Base-by-base conservation (phyloP, 108 stramenopile species). In the Mayamaea pseudoterrestris region DNA sequence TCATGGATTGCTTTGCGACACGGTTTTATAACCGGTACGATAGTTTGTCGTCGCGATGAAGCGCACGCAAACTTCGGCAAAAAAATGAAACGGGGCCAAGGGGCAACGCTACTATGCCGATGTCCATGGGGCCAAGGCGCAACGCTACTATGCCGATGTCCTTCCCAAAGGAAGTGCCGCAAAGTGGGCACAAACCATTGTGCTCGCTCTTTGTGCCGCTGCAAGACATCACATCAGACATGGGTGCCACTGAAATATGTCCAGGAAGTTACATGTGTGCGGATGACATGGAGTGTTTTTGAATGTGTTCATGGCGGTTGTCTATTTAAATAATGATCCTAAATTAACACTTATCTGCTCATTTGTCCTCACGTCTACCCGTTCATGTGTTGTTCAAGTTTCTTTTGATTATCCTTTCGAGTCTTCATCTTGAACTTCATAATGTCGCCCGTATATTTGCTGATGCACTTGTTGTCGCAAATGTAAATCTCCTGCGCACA, bases 401-500 rank as follows among this genome's bases (percentile, higher is more conserved):
- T 89, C 63, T 84, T 88, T 54, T 55, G 57, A 57, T 89, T 90
- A 50, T 73, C 83, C 59, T 92, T 93, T 63, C 72, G 69, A 0
- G 80, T 55, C 54, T 78, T 71, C 51, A 94, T 35, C 57, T 95
- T 97, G 70, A 95, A 97, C 60, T 94, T 81, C 76, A 78, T 73
- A 43, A 97, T 97, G 58, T 94, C 93, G 11, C 93, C 96, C 28
- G 67, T 48, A 70, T 90, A 97, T 43, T 61, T 69, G 4, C 63
- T 67, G 17, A 99, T 77, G 48, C 80, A 71, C 40, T 93, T 85
- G 50, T 95, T 56, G 60, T 98, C 94, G 62, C 94, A 95, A 30
- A 98, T 64, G 62, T 94, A 98, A 50, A 99, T 96, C 65, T 97
- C 89, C 47, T 97, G 74, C 16, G 93, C 96, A 23, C 95, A 94